phyloP scores from a whole-genome alignment of 495 filamentous ascomycete species.

The Penicillium canescens region DNA sequence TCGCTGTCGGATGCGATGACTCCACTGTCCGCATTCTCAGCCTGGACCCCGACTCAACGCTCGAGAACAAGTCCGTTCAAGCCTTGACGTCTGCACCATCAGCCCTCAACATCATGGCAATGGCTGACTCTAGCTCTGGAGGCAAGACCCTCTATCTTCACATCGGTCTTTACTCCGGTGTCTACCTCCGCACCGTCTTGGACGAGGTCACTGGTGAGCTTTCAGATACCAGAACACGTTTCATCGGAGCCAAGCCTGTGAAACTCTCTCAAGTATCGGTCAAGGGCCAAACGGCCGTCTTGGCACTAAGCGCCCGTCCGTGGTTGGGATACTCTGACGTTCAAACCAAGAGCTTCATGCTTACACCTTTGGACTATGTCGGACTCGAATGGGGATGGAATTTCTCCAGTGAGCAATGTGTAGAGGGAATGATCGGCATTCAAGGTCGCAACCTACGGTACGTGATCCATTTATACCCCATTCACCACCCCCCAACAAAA shows the following conservation, averaged over 20 bases:
- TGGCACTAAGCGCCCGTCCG: constrained; percentile 86
- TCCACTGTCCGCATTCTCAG: constrained; percentile 91
- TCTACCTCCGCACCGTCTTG: constrained; percentile 90
- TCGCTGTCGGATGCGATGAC: constrained; percentile 96
- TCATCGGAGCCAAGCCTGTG: constrained; percentile 85
- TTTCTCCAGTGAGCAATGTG: constrained; percentile 90
- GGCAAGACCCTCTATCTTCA: constrained; percentile 88
- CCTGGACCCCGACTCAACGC: constrained; percentile 82
- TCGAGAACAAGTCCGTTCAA: constrained; percentile 92
- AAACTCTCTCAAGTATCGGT: constrained; percentile 85
- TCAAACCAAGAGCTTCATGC: constrained; percentile 79
- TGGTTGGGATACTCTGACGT: constrained; percentile 92
- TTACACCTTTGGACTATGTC: constrained; percentile 85
- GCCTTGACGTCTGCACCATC: constrained; percentile 88
- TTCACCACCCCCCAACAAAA: background rate
- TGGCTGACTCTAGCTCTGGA: constrained; percentile 81
- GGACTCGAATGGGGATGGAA: constrained; percentile 94
- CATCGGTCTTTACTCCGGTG: constrained; percentile 91
- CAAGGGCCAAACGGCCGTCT: constrained; percentile 79
- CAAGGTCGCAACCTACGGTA: constrained; percentile 87
- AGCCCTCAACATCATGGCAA: constrained; percentile 86
- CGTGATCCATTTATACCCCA: constrained; percentile 34
- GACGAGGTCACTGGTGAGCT: constrained; percentile 94
- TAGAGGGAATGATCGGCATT: constrained; percentile 94
- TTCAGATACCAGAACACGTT: constrained; percentile 90